Percentiles rank a stretch among this genome's conserved stretches.
phyloP scores from a whole-genome alignment of 106 monocot species.

The Alisma plantagoaquatica region DNA sequence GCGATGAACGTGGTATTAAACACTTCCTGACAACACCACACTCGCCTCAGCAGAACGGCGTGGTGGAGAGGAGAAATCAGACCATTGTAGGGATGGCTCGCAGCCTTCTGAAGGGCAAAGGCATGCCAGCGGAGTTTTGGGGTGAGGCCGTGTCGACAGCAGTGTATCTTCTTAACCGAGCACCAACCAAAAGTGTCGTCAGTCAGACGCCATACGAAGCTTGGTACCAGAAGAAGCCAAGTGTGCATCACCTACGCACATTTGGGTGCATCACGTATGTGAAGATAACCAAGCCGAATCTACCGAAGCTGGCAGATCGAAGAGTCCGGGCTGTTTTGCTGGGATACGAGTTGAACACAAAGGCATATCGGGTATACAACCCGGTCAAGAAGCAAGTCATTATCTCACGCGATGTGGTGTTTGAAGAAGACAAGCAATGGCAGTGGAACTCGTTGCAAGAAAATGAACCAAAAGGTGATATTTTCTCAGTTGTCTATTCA shows the following conservation, averaged over 20 bases:
- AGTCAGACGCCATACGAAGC: neutral
- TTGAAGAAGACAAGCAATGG: neutral
- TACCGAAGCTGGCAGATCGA: conserved; percentile 2
- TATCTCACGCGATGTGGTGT: neutral
- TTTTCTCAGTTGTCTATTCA: no score
- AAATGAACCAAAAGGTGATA: no score
- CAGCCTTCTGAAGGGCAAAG: neutral
- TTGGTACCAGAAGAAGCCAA: neutral
- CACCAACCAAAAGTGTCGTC: neutral
- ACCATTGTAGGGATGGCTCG: neutral
- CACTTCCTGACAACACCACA: neutral
- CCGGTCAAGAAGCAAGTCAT: neutral
- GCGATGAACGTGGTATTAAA: neutral
- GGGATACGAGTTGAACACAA: neutral
- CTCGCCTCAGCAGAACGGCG: neutral
- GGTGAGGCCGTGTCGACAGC: neutral
- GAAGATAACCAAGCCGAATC: neutral
- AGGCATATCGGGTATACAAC: conserved; percentile 1
- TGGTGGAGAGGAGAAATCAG: neutral
- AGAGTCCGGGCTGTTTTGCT: neutral
- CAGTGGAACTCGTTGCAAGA: no score
- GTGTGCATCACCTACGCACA: neutral
- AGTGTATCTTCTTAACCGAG: neutral
- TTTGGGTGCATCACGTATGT: neutral
- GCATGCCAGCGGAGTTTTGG: no score